These are phyloP conservation scores for Citrus sinensis DNA, from an alignment of 345 rosid genomes.

Conservation along the genomic window DVS_A1.0 CM039161.1:21211001-21211500, in stretches of 20 bases:
- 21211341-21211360: neutral
- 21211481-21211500: neutral
- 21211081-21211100: no score
- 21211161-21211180: neutral
- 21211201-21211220: neutral
- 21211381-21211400: neutral
- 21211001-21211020: no score
- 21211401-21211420: neutral
- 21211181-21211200: neutral
- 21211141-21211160: neutral
- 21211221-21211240: neutral
- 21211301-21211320: neutral
- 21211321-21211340: neutral
- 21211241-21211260: neutral
- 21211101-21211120: no score
- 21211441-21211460: neutral
- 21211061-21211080: no score
- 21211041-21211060: no score
- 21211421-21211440: neutral
- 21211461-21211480: neutral
- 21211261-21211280: neutral
- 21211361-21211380: neutral
- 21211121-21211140: no score
- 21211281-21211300: neutral
- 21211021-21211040: no score